These are phyloP conservation scores for Mortierella alpina DNA, from an alignment of 192 early-diverging fungal genomes.

Conservation along the genomic window DNA sequence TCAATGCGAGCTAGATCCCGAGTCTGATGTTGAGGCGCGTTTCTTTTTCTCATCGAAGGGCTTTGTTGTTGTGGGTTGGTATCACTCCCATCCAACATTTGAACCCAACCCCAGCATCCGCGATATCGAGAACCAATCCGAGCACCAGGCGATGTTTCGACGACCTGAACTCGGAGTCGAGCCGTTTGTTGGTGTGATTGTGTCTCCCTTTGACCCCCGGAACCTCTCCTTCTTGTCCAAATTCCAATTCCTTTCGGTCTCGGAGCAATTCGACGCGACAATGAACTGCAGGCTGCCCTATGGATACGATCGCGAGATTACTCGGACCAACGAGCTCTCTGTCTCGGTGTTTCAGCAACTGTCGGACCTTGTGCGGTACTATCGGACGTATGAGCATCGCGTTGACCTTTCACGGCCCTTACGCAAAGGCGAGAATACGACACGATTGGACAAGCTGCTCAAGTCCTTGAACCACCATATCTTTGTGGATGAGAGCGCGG, in stretches of 20 bases:
- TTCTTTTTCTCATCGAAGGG: constrained; percentile 73
- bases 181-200: constrained; percentile 92
- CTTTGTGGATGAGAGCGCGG: constrained; percentile 46
- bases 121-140: constrained; percentile 91
- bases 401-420: constrained; percentile 69
- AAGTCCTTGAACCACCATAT: constrained; percentile 66
- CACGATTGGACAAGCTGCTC: constrained; percentile 73
- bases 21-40: constrained; percentile 85
- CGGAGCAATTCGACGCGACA: constrained; percentile 59
- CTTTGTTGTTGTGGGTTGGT: constrained; percentile 89
- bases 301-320: constrained; percentile 62
- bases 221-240: constrained; percentile 64
- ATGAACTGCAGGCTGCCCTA: constrained; percentile 70
- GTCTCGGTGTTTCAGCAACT: constrained; percentile 65
- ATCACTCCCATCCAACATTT: constrained; percentile 96
- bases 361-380: constrained; percentile 67
- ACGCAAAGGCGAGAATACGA: constrained; percentile 59
- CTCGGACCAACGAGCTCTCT: constrained; percentile 56
- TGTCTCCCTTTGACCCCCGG: constrained; percentile 80
- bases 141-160: constrained; percentile 85
- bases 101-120: constrained; percentile 88
- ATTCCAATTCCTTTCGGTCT: constrained; percentile 70
- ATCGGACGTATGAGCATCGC: constrained; percentile 67
- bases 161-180: constrained; percentile 72
- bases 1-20: constrained; percentile 96